A percentile compares a stretch with the other conserved stretches of the same genome.
Evolutionary conservation across 75 land plant species (phyloP).

Genomic region (Sequoia sempervirens): DNA sequence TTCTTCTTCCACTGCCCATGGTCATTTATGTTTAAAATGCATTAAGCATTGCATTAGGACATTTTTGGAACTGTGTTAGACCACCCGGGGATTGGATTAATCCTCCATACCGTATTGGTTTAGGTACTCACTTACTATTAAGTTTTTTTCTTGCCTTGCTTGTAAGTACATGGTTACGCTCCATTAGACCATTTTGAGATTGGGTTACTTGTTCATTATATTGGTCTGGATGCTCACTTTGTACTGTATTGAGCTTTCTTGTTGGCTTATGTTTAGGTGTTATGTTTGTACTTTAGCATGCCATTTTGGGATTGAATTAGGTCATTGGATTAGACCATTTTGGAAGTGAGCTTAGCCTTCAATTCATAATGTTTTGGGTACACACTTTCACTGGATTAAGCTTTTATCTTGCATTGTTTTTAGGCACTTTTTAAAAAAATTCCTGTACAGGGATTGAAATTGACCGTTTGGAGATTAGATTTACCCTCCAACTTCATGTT

Average conservation of each 20-base stretch:
- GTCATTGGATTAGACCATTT: no score
- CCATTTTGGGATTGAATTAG: neutral
- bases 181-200: neutral
- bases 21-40: neutral
- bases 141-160: neutral
- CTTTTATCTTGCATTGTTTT: neutral
- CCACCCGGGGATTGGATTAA: neutral
- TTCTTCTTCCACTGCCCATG: neutral
- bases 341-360: neutral
- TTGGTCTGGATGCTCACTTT: neutral
- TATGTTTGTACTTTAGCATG: neutral
- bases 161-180: neutral
- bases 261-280: neutral
- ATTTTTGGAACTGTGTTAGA: neutral
- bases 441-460: neutral
- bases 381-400: neutral
- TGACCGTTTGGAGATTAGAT: neutral
- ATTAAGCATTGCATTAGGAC: no score
- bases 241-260: neutral
- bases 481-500: neutral
- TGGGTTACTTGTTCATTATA: neutral
- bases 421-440: neutral
- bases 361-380: neutral
- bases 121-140: neutral
- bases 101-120: neutral